Evolutionary conservation across 2,329 filamentous ascomycete genomes (phyloP).

Genomic region (Cladosporium velox): DNA sequence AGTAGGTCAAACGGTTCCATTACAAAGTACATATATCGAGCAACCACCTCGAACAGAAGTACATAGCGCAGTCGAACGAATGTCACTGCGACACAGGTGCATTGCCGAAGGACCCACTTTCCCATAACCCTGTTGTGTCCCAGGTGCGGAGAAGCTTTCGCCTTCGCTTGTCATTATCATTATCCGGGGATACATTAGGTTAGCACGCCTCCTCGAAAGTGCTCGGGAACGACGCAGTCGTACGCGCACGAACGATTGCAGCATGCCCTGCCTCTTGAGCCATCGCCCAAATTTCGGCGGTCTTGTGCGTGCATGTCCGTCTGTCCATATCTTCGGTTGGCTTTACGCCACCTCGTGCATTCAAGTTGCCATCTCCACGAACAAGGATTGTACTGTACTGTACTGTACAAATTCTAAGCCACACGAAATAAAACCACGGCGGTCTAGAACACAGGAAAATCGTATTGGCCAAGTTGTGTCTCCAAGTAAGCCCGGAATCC

Average conservation of each 20-base stretch:
- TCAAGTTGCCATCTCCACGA: not conserved
- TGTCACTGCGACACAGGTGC: not conserved
- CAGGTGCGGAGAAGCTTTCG: slow-evolving; percentile 17
- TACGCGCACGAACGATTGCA: not conserved
- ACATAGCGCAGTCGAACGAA: not conserved
- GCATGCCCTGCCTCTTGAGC: not conserved
- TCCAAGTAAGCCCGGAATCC: slow-evolving; percentile 16
- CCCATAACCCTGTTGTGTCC: slow-evolving; percentile 11
- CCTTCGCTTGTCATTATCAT: not conserved
- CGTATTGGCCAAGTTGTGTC: slow-evolving; percentile 16
- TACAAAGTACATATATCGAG: not conserved
- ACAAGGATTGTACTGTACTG: not conserved
- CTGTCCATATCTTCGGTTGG: not conserved
- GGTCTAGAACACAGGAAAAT: slow-evolving; percentile 1
- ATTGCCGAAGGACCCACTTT: slow-evolving; percentile 6
- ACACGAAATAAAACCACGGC: not conserved
- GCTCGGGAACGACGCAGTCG: not conserved
- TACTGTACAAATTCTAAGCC: not conserved
- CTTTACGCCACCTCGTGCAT: not conserved
- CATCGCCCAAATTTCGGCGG: not conserved
- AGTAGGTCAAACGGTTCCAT: not conserved
- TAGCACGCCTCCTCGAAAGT: not conserved
- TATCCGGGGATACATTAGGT: not conserved
- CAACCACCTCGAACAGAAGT: not conserved
- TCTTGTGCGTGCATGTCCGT: not conserved